phyloP scores from a whole-genome alignment of 2,329 filamentous ascomycete species.

The Hypoxylon sp. region DNA sequence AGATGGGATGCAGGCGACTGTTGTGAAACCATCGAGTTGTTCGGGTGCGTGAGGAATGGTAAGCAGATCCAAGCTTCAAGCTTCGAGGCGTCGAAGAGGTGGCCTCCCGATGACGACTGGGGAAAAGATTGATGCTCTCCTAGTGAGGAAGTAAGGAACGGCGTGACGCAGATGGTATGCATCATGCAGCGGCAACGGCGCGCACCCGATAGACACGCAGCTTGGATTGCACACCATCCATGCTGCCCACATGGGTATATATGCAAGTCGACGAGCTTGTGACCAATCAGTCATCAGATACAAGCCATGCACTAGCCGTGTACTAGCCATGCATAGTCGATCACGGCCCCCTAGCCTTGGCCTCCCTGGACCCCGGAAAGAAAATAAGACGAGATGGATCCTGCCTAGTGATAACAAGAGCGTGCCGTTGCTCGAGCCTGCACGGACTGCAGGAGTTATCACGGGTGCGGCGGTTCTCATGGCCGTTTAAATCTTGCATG shows the following conservation, averaged over 20 bases:
- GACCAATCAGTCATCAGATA: constrained; percentile 39
- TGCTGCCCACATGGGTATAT: constrained; percentile 42
- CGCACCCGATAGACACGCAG: constrained; percentile 43
- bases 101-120: constrained; percentile 24
- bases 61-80: constrained; percentile 8
- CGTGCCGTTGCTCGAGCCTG: not conserved
- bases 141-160: constrained; percentile 29
- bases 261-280: constrained; percentile 33
- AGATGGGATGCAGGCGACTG: constrained; percentile 5
- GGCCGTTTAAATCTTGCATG: constrained; percentile 7
- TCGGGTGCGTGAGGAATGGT: constrained; percentile 15
- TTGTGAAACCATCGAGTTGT: constrained; percentile 27
- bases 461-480: constrained; percentile 32
- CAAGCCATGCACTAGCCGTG: constrained; percentile 32
- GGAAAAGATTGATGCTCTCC: constrained; percentile 22
- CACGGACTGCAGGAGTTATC: constrained; percentile 12
- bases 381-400: constrained; percentile 13
- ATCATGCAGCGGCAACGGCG: constrained; percentile 45
- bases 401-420: constrained; percentile 6
- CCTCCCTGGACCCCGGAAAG: constrained; percentile 7
- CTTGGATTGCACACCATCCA: constrained; percentile 35
- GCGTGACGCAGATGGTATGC: constrained; percentile 44
- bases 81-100: constrained; percentile 14
- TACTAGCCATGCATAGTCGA: constrained; percentile 36
- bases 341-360: constrained; percentile 27